Evolutionary conservation across 2,329 filamentous ascomycete genomes (phyloP), one percentile per base, ranked within the genome.

Genomic region (Capronia epimyces): DNA sequence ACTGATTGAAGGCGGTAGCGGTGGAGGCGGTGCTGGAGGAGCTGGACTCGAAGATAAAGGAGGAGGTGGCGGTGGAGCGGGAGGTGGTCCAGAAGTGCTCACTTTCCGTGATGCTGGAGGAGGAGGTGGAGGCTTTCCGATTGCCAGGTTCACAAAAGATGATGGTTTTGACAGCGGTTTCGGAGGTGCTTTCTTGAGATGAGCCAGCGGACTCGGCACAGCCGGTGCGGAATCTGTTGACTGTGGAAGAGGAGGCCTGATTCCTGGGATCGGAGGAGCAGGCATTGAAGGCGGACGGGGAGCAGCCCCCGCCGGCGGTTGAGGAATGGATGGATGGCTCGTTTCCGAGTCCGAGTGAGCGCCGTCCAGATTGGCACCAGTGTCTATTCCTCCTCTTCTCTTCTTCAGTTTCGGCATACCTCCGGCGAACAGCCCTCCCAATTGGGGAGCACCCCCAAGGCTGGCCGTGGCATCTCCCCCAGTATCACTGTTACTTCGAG

Each of bases 341-440:
- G 78, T 76, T 64, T 89, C 89, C n/a, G 86, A 81, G 65, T 95
- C 90, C 52, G 88, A 90, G 65, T 91, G 91, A 53, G 87, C 82
- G 25, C 88, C 81, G 58, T 82, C 82, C 56, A 75, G 75, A 59
- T 78, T 82, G 59, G 85, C 86, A 66, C 83, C 87, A 1, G 87
- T 91, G 68, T 89, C 79, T 52, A 91, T 75, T 32, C 86, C 86
- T 42, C 87, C 90, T 49, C 89, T 86, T 48, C 89, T 87, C 73
- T 94, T 96, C 67, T 87, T 87, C 64, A 98, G 68, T 72, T 96
- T 97, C 2, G 93, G 93, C 81, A 97, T 97, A 31, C 91, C 93
- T 29, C 89, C 90, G 1, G 87, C 89, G 65, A 98, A 95, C 21
- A 98, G 69, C 1, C 93, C 93, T 24, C 76, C 91, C 9, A 97